Percentiles rank a stretch among this genome's conserved stretches.
Evolutionary conservation across 1,284 basidiomycete genomes (phyloP).

Genomic region (Cryptococcus sp.): DNA sequence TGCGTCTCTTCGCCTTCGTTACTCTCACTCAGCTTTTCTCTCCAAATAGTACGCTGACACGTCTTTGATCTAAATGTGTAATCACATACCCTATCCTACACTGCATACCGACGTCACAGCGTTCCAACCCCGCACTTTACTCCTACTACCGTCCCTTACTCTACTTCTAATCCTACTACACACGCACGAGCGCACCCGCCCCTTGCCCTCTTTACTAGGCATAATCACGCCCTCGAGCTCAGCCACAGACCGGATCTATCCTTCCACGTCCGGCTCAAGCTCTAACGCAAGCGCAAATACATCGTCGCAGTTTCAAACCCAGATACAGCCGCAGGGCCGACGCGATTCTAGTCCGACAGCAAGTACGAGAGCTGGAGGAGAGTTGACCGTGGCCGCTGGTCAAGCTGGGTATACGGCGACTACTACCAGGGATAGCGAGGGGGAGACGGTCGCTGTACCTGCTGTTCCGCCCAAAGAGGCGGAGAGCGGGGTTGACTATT

Average conservation of each 20-base stretch:
- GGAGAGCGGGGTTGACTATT: slow-evolving; percentile 51
- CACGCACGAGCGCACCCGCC: slow-evolving; percentile 40
- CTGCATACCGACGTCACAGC: slow-evolving; percentile 23
- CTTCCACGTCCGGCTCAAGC: neutral
- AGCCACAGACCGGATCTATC: slow-evolving; percentile 19
- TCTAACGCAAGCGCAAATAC: neutral
- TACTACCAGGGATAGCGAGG: slow-evolving; percentile 24
- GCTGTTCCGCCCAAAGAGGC: slow-evolving; percentile 47
- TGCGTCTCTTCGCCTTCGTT: slow-evolving; percentile 26
- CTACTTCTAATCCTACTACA: slow-evolving; percentile 46
- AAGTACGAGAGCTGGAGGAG: neutral
- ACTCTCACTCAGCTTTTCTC: neutral
- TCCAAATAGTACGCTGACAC: too few species aligned
- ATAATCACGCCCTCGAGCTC: slow-evolving; percentile 19
- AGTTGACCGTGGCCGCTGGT: neutral
- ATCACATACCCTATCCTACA: too few species aligned
- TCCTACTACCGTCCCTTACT: slow-evolving; percentile 44
- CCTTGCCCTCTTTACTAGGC: slow-evolving; percentile 42
- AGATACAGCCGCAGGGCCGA: too few species aligned
- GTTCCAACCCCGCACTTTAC: slow-evolving; percentile 50
- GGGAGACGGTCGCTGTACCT: slow-evolving; percentile 28
- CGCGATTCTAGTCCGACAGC: neutral
- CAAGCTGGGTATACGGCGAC: slow-evolving; percentile 12
- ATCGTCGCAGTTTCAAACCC: neutral
- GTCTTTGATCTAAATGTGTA: too few species aligned